Percentiles rank a stretch among this genome's conserved stretches.
These are phyloP conservation scores for Sporothrix phasma DNA, from an alignment of 2,329 filamentous ascomycete species.

Conservation along the genomic window DNA sequence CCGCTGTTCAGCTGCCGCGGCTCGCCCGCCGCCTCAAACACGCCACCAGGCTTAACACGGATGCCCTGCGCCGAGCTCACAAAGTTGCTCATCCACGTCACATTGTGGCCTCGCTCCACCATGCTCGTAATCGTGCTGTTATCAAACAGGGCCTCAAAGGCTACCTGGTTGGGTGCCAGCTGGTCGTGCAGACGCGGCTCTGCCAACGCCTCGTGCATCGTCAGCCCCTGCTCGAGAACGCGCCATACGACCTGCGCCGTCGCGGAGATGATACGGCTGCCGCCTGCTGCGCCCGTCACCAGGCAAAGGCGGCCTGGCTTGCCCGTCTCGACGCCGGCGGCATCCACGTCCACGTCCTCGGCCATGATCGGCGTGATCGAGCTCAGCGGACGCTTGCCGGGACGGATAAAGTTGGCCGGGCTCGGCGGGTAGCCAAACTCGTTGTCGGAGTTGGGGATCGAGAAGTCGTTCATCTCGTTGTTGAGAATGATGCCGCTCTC, in stretches of 20 bases:
- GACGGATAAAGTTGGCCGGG: slow-evolving; percentile 69
- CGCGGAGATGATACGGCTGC: slow-evolving; percentile 73
- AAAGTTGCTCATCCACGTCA: slow-evolving; percentile 50
- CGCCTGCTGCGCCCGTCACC: slow-evolving; percentile 68
- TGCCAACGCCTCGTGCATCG: slow-evolving; percentile 51
- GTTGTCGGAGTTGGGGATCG: slow-evolving; percentile 66
- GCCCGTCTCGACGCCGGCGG: slow-evolving; percentile 31
- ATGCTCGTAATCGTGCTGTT: slow-evolving; percentile 60
- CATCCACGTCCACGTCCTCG: slow-evolving; percentile 49
- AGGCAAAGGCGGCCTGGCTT: slow-evolving; percentile 46
- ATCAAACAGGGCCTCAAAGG: slow-evolving; percentile 64
- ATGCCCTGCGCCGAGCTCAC: slow-evolving; percentile 65
- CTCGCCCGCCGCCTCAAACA: slow-evolving; percentile 73
- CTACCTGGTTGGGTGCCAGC: slow-evolving; percentile 56
- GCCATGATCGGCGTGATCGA: slow-evolving; percentile 76
- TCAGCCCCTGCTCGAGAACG: slow-evolving; percentile 58
- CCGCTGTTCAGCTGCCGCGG: slow-evolving; percentile 69
- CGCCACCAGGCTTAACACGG: slow-evolving; percentile 49
- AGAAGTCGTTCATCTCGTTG: slow-evolving; percentile 71
- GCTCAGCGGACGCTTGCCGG: slow-evolving; percentile 72
- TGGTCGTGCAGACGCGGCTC: slow-evolving; percentile 74
- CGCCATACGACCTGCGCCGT: slow-evolving; percentile 71
- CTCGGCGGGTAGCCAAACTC: slow-evolving; percentile 78
- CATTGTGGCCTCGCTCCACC: slow-evolving; percentile 58
- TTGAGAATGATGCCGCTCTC: slow-evolving; percentile 75